These are phyloP conservation scores for Serendipita sp. DNA, from an alignment of 1,284 basidiomycete genomes.

Conservation along the genomic window DNA sequence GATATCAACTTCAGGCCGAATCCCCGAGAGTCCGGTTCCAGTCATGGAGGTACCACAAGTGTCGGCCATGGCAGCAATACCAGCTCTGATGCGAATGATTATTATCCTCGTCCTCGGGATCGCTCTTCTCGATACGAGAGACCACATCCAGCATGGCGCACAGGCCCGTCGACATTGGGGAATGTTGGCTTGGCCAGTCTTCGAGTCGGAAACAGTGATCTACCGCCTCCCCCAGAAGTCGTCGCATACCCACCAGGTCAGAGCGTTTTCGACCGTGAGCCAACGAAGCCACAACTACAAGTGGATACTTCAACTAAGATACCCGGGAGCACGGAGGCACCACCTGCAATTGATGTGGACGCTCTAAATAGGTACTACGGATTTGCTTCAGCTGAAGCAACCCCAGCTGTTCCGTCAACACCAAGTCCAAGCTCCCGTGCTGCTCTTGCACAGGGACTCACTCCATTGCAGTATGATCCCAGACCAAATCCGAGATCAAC, in stretches of 20 bases:
- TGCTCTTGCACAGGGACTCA: neutral
- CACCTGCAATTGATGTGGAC: neutral
- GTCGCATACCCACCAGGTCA: neutral
- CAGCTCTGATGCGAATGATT: neutral
- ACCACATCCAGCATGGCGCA: constrained; percentile 1
- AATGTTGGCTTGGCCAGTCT: neutral
- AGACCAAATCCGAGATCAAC: neutral
- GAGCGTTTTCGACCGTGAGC: neutral
- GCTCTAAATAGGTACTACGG: neutral
- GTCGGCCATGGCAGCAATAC: neutral
- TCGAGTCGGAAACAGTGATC: neutral
- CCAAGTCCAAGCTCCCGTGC: neutral
- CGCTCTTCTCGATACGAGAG: constrained; percentile 1
- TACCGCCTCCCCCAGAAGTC: neutral
- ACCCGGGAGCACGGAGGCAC: neutral
- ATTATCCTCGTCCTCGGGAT: neutral
- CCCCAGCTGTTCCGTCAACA: neutral
- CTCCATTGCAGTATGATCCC: neutral
- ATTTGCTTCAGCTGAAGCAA: neutral
- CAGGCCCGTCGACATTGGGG: neutral
- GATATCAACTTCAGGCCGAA: neutral
- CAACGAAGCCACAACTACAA: neutral
- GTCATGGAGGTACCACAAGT: neutral
- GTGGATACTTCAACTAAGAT: neutral
- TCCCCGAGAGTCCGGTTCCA: neutral